These are phyloP conservation scores for Silene noctiflora DNA, from an alignment of 179 eudicot genomes.

Conservation along the genomic window DNA sequence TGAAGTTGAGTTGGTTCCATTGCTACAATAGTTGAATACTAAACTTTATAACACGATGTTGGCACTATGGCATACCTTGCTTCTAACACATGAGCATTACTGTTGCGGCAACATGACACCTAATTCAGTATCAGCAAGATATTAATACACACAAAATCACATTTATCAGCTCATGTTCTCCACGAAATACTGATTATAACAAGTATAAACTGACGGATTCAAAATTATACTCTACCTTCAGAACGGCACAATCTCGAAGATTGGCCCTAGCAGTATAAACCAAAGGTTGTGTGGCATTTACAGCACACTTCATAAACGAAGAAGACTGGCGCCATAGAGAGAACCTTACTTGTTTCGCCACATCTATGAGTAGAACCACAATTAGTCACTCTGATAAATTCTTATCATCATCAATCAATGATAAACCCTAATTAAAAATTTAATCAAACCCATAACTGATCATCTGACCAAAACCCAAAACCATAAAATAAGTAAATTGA, in stretches of 20 bases:
- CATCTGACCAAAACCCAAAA: background rate
- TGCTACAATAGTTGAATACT: background rate
- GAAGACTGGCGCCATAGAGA: slow-evolving; percentile 34
- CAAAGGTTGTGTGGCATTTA: slow-evolving; percentile 27
- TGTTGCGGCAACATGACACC: slow-evolving; percentile 57
- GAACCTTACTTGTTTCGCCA: slow-evolving; percentile 24
- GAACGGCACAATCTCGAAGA: slow-evolving; percentile 25
- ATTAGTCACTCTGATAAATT: background rate
- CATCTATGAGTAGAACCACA: slow-evolving; percentile 21
- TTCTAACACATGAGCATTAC: slow-evolving; percentile 46
- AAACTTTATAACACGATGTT: background rate
- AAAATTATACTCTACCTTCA: slow-evolving; percentile 39
- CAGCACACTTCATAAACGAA: slow-evolving; percentile 27
- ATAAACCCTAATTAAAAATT: background rate
- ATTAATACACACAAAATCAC: background rate
- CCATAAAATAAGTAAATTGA: background rate
- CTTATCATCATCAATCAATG: background rate
- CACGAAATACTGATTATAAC: background rate
- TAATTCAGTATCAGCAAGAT: slow-evolving; percentile 25
- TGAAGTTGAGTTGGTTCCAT: background rate
- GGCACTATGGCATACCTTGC: slow-evolving; percentile 46
- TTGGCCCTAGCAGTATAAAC: slow-evolving; percentile 27
- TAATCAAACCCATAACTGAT: background rate
- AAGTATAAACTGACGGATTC: background rate
- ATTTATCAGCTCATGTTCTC: background rate